Evolutionary conservation across 371 early-diverging fungal species (phyloP).

Genomic region (Actinomortierella wolfii): DNA sequence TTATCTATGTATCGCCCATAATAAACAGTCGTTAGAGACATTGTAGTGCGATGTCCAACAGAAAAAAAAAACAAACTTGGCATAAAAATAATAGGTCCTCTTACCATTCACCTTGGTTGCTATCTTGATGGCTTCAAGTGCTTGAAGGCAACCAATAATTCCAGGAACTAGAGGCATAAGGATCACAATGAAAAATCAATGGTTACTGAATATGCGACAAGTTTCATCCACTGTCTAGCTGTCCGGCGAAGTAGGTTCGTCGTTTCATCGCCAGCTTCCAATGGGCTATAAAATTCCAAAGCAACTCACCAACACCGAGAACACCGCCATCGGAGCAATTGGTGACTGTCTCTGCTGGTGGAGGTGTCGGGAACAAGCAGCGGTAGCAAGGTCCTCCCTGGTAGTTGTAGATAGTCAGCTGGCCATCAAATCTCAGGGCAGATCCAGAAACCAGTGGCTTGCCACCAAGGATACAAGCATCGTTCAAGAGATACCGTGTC

Average conservation of each 20-base stretch:
- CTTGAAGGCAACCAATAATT: conserved; percentile 94
- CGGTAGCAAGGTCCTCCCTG: conserved; percentile 95
- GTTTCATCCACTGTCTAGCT: too few species aligned
- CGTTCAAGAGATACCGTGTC: conserved; percentile 96
- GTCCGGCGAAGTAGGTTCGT: too few species aligned
- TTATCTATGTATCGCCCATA: conserved; percentile 10
- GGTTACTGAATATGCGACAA: conserved; percentile 1
- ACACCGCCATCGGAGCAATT: conserved; percentile 99
- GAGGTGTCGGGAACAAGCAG: conserved; percentile 94
- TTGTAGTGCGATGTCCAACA: neutral
- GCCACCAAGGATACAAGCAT: conserved; percentile 83
- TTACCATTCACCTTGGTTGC: conserved; percentile 51
- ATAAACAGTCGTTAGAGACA: neutral
- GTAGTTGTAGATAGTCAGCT: conserved; percentile 88
- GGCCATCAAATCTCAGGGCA: conserved; percentile 95
- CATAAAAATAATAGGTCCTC: neutral
- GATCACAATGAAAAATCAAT: neutral
- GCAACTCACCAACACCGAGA: conserved; percentile 78
- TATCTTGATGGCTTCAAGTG: conserved; percentile 94
- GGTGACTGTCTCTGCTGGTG: conserved; percentile 85
- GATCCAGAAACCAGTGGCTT: conserved; percentile 95
- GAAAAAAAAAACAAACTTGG: neutral
- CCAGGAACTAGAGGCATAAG: conserved; percentile 75
- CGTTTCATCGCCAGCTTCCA: too few species aligned
- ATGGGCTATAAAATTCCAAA: too few species aligned